phyloP scores from a whole-genome alignment of 2,329 filamentous ascomycete genomes.

The Dactylellina leptospora region DNA sequence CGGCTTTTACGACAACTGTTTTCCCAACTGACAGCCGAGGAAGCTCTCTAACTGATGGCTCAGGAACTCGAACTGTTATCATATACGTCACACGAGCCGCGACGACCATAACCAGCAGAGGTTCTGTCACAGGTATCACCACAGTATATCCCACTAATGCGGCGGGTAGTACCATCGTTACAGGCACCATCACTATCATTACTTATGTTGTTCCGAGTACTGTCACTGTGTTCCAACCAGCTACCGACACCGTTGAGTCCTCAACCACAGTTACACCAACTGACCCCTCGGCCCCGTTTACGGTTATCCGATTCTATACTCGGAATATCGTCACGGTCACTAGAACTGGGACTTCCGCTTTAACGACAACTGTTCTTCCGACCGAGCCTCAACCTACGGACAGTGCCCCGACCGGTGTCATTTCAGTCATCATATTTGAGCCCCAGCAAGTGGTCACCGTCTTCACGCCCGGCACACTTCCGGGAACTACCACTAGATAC shows the following conservation, averaged over 20 bases:
- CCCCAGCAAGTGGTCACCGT: not conserved
- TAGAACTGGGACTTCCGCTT: not conserved
- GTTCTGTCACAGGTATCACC: not conserved
- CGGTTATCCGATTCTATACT: not conserved
- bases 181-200: not conserved
- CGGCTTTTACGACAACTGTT: not conserved
- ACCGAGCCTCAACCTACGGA: not conserved
- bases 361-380: not conserved
- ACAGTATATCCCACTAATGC: not conserved
- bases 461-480: not conserved
- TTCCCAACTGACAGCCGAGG: not conserved
- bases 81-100: not conserved
- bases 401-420: not conserved
- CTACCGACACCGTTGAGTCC: not conserved
- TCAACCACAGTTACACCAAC: not conserved
- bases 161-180: not conserved
- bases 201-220: not conserved
- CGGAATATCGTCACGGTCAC: not conserved
- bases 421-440: not conserved
- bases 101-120: not conserved
- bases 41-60: not conserved
- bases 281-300: not conserved
- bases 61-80: not conserved
- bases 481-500: not conserved
- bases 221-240: not conserved